Base-by-base conservation (phyloP, 2,329 filamentous ascomycete genomes). In the Colletotrichum tofieldiae region DNA sequence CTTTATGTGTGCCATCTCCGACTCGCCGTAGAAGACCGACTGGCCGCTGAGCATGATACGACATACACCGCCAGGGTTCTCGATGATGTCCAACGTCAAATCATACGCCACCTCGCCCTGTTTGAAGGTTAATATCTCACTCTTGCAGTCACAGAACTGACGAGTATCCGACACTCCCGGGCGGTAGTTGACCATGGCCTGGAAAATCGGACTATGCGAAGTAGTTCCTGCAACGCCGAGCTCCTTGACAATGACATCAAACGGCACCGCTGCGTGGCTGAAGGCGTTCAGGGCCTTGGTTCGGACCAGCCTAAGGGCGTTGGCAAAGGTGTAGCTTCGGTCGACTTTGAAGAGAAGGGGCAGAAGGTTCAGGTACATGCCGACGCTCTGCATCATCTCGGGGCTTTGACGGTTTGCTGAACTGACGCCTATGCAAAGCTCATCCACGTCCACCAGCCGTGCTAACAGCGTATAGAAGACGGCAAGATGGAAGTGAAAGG, bases 301-400 rank as follows among this genome's bases (percentile, higher is more conserved):
- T 0, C 52, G 63, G 14, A 58, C 32, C 32, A 37, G 11, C 41
- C 26, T 23, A 9, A 65, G 39, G 1, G 37, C 29, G 8, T 58
- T 26, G 4, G 23, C 35, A 5, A 56, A 65, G 18, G 26, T 65
- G 3, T 49, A 11, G 20, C 5, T 65, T 1, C 11, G 45, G 20
- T 20, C 6, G 35, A 35, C 77, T 76, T 76, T 26, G 68, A 88
- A 83, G 0, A 79, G 79, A 1, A 89, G 62, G 2, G 87, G 82
- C 0, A 90, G 77, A 0, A 89, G 75, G 70, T 90, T 89, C 1
- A 89, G 68, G 39, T 85, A 85, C 47, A 83, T 76, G 2, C 88
- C 88, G 3, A 89, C 75, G 9, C 77, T 86, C 1, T 75, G 65
- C n/a, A 77, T 69, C 1, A 80, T 61, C 1, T 79, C 71, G 16